Conservation (phyloP, 1,284 basidiomycete species). For the Ustilago cynodontis region DNA sequence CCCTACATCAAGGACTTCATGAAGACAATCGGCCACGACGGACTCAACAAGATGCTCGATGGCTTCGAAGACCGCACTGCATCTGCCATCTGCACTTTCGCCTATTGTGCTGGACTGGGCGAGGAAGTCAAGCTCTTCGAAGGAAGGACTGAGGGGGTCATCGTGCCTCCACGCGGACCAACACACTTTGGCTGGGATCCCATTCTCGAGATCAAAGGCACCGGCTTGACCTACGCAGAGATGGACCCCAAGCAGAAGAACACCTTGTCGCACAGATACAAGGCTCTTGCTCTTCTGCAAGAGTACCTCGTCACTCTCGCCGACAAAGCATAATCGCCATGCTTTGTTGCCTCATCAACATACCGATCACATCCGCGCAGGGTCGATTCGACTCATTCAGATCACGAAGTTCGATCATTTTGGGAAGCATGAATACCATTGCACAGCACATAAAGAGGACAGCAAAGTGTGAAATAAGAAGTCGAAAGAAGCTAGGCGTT, state of each 20-base stretch:
- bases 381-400: neutral
- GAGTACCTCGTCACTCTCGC: conserved; percentile 73
- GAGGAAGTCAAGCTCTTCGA: conserved; percentile 78
- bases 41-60: conserved; percentile 85
- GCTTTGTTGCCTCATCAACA: neutral
- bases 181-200: conserved; percentile 89
- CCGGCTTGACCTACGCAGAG: conserved; percentile 70
- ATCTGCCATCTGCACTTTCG: conserved; percentile 93
- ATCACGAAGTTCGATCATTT: neutral
- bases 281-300: conserved; percentile 85
- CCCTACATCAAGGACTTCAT: conserved; percentile 89
- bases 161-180: conserved; percentile 86
- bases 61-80: conserved; percentile 87
- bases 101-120: conserved; percentile 76
- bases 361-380: neutral
- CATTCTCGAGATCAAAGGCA: conserved; percentile 81
- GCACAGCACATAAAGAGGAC: neutral
- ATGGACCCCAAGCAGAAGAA: conserved; percentile 64
- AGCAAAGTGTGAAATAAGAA: neutral
- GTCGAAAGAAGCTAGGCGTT: neutral
- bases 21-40: conserved; percentile 71
- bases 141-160: conserved; percentile 85
- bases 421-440: conserved; percentile 14
- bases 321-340: neutral
- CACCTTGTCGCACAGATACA: conserved; percentile 84